Conservation (phyloP, 2,329 filamentous ascomycete species). For the Aureobasidium leucospermi region DNA sequence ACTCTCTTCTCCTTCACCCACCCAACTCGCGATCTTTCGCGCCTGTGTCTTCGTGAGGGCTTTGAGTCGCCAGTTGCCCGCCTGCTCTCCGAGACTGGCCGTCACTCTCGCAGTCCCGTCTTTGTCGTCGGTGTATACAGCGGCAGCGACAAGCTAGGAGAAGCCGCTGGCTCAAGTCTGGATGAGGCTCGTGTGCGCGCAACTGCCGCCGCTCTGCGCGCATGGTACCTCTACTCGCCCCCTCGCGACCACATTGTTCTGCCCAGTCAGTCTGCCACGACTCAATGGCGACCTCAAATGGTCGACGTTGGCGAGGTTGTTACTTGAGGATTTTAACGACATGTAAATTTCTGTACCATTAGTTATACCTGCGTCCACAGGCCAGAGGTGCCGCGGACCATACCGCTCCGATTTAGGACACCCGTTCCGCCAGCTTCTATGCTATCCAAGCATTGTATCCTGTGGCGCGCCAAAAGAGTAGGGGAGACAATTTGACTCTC, state of each 20-base stretch:
- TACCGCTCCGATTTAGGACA: neutral
- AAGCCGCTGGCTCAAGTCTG: slow-evolving; percentile 74
- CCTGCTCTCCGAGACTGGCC: slow-evolving; percentile 84
- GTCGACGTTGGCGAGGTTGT: slow-evolving; percentile 53
- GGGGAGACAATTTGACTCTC: neutral
- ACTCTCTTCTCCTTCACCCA: slow-evolving; percentile 76
- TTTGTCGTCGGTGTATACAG: slow-evolving; percentile 93
- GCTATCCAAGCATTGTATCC: neutral
- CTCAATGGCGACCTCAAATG: slow-evolving; percentile 46
- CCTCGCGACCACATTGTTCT: slow-evolving; percentile 43
- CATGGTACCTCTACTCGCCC: slow-evolving; percentile 95
- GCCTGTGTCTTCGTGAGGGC: slow-evolving; percentile 78
- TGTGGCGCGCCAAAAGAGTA: neutral
- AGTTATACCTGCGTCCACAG: neutral
- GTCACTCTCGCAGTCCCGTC: slow-evolving; percentile 75
- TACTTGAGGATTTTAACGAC: slow-evolving; percentile 21
- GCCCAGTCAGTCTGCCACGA: slow-evolving; percentile 42
- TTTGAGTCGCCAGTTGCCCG: slow-evolving; percentile 83
- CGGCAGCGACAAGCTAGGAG: slow-evolving; percentile 82
- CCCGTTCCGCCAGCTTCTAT: neutral
- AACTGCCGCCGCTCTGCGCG: slow-evolving; percentile 76
- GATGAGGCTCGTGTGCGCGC: slow-evolving; percentile 72
- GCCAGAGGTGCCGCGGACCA: slow-evolving; percentile 1
- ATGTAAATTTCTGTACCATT: slow-evolving; percentile 10
- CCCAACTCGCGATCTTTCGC: slow-evolving; percentile 74